A percentile compares a stretch with the other conserved stretches of the same genome.
These are phyloP conservation scores for Pyrenula massariospora DNA, from an alignment of 495 filamentous ascomycete species.

Conservation along the genomic window DNA sequence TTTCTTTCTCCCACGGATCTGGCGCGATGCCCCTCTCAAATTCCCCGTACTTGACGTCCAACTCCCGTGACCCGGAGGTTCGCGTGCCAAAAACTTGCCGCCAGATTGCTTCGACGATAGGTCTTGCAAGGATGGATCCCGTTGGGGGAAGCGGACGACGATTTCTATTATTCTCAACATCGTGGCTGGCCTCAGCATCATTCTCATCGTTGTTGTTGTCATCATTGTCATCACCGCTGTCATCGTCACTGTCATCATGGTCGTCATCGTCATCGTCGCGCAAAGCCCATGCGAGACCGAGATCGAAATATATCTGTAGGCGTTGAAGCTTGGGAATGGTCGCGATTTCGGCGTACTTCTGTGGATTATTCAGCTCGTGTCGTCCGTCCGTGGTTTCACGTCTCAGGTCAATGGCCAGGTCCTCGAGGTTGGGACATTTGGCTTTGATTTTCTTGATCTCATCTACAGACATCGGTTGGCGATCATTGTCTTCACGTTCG, in stretches of 20 bases:
- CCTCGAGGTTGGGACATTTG: not conserved
- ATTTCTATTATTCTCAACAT: not conserved
- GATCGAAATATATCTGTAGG: slow-evolving; percentile 1
- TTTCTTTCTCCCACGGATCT: not conserved
- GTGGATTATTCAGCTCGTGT: not conserved
- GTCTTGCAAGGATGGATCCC: not conserved
- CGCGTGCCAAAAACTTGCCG: not conserved
- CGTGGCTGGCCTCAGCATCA: not conserved
- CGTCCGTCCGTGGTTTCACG: slow-evolving; percentile 3
- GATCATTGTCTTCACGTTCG: not conserved
- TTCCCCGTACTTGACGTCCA: not conserved
- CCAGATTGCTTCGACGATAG: not conserved
- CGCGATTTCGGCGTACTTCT: not conserved
- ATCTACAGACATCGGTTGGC: not conserved
- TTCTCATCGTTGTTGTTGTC: not conserved
- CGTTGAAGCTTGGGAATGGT: not conserved
- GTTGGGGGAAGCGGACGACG: not conserved
- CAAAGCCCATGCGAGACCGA: not conserved
- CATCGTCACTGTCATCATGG: not conserved
- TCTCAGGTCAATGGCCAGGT: not conserved
- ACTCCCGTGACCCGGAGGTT: not conserved
- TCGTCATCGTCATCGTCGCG: too few relatives aligned
- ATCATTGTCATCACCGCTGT: not conserved
- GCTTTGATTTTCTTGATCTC: not conserved
- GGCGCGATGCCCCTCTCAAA: not conserved